Conservation (phyloP, 805 yeast species). For the Ogataea kodamae region DNA sequence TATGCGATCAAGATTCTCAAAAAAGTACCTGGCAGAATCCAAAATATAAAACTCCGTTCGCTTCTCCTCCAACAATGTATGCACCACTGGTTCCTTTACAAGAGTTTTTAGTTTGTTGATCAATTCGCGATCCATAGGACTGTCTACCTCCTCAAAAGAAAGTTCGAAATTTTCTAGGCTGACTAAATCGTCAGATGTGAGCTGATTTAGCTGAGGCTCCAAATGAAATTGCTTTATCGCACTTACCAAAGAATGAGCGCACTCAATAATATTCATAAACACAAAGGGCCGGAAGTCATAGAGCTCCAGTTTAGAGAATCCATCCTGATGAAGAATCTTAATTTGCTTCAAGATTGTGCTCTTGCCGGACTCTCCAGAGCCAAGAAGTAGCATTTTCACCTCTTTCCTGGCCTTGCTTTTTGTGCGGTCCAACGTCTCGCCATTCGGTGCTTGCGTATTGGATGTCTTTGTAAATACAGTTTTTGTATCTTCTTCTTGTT, state of each 20-base stretch:
- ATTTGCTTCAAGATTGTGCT: constrained; percentile 80
- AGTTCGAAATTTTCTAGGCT: constrained; percentile 44
- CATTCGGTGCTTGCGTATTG: too few relatives aligned
- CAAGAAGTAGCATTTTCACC: constrained; percentile 70
- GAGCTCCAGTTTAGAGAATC: constrained; percentile 67
- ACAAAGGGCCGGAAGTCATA: constrained; percentile 75
- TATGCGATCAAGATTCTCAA: constrained; percentile 63
- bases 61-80: constrained; percentile 51
- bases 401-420: constrained; percentile 37
- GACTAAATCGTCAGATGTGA: constrained; percentile 39
- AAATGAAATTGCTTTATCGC: constrained; percentile 57
- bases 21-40: constrained; percentile 81
- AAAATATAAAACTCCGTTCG: constrained; percentile 73
- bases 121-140: constrained; percentile 45
- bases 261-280: constrained; percentile 70
- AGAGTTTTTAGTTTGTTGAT: constrained; percentile 48
- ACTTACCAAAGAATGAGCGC: constrained; percentile 65
- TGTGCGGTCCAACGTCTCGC: constrained; percentile 1
- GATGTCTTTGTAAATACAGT: too few relatives aligned
- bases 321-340: constrained; percentile 72
- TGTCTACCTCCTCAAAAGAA: constrained; percentile 50
- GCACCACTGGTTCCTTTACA: constrained; percentile 58
- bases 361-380: constrained; percentile 88
- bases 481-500: too few relatives aligned
- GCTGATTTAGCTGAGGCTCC: constrained; percentile 33